Conservation (phyloP, 208 protist species). For the Wallacemonas sp. region DNA sequence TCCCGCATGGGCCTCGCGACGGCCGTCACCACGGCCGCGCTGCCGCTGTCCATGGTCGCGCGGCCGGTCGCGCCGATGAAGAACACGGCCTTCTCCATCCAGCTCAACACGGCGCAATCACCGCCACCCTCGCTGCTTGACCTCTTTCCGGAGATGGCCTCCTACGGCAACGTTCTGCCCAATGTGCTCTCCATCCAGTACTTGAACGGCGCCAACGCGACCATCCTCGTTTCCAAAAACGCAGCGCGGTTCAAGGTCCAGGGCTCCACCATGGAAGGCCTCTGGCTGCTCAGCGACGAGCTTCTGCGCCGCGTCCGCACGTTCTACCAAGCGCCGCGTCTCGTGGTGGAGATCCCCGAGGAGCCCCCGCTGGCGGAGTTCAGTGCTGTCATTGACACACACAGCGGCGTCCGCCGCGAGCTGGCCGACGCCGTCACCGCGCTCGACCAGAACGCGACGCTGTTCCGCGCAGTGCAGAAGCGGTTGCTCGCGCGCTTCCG, state of each 20-base stretch:
- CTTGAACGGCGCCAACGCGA: slow-evolving; percentile 85
- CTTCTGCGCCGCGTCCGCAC: slow-evolving; percentile 51
- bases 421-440: slow-evolving; percentile 37
- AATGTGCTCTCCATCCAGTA: slow-evolving; percentile 88
- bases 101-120: slow-evolving; percentile 88
- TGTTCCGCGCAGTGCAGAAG: slow-evolving; percentile 91
- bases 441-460: slow-evolving; percentile 56
- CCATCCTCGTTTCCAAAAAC: slow-evolving; percentile 93
- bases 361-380: slow-evolving; percentile 82
- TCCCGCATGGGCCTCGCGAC: slow-evolving; percentile 36
- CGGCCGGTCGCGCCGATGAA: slow-evolving; percentile 68
- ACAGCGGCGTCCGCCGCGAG: slow-evolving; percentile 70
- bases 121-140: slow-evolving; percentile 66
- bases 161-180: slow-evolving; percentile 29
- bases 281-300: slow-evolving; percentile 85
- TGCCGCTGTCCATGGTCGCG: slow-evolving; percentile 78
- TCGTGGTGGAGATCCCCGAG: slow-evolving; percentile 67
- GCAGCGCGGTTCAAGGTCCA: slow-evolving; percentile 89
- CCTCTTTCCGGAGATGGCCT: slow-evolving; percentile 86
- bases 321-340: slow-evolving; percentile 37
- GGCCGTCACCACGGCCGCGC: slow-evolving; percentile 24
- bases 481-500: slow-evolving; percentile 89
- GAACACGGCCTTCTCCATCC: slow-evolving; percentile 72
- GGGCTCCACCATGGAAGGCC: slow-evolving; percentile 75
- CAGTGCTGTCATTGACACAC: slow-evolving; percentile 75